Evolutionary conservation across 495 filamentous ascomycete genomes (phyloP).

Genomic region (Aspergillus bridgeri): DNA sequence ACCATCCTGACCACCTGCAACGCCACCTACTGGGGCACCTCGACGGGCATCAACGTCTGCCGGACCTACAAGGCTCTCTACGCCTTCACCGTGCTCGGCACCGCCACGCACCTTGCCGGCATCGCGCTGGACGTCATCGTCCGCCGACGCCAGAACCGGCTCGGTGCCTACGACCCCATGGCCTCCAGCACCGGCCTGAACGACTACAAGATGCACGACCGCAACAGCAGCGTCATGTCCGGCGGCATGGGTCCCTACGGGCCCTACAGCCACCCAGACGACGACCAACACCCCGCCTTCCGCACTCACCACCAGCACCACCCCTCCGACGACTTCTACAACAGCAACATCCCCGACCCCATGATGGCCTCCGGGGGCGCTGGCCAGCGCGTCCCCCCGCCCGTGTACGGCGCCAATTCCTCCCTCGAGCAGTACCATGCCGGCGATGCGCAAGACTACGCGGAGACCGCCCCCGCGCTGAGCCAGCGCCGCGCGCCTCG

Average conservation of each 20-base stretch:
- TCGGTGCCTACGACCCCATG: slow-evolving; percentile 49
- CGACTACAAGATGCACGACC: slow-evolving; percentile 35
- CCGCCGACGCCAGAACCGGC: slow-evolving; percentile 35
- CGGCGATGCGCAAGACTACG: slow-evolving; percentile 29
- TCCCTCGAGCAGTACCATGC: slow-evolving; percentile 21
- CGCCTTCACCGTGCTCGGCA: slow-evolving; percentile 54
- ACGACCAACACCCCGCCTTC: slow-evolving; percentile 11
- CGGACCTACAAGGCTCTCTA: slow-evolving; percentile 64
- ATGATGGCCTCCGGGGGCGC: neutral
- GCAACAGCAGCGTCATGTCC: slow-evolving; percentile 22
- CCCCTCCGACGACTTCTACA: slow-evolving; percentile 11
- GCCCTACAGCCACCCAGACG: slow-evolving; percentile 2
- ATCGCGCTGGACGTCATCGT: slow-evolving; percentile 51
- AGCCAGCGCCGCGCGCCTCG: slow-evolving; percentile 13
- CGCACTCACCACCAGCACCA: slow-evolving; percentile 6
- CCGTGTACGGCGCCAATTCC: slow-evolving; percentile 13
- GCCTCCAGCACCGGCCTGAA: slow-evolving; percentile 19
- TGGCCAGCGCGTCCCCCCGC: slow-evolving; percentile 4
- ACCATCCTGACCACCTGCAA: slow-evolving; percentile 58
- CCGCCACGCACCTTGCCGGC: slow-evolving; percentile 43
- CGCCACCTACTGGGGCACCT: slow-evolving; percentile 51
- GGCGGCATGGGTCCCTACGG: slow-evolving; percentile 11
- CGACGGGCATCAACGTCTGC: slow-evolving; percentile 58
- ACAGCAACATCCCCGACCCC: slow-evolving; percentile 10
- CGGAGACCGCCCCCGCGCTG: slow-evolving; percentile 20